Evolutionary conservation across 148 eudicot species (phyloP).

Genomic region (Persicaria maculosa): DNA sequence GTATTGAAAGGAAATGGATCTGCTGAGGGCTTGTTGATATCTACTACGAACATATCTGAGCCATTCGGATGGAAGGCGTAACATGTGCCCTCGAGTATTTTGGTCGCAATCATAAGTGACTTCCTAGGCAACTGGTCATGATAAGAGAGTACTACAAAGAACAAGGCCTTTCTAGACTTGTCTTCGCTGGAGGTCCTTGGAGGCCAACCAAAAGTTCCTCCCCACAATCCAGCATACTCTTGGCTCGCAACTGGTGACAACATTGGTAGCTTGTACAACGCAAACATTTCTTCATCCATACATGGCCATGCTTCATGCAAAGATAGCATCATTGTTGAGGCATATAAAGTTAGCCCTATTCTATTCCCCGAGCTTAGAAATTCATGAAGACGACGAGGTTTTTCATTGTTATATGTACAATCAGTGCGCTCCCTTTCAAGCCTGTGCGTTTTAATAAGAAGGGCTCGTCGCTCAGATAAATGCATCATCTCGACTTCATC

Average conservation of each 20-base stretch:
- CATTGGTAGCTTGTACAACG: constrained; percentile 67
- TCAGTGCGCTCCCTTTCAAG: constrained; percentile 28
- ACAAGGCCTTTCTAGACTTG: constrained; percentile 70
- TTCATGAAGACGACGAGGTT: constrained; percentile 41
- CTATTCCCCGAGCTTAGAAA: constrained; percentile 61
- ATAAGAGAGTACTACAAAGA: constrained; percentile 64
- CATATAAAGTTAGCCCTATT: constrained; percentile 60
- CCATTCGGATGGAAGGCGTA: constrained; percentile 88
- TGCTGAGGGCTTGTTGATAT: constrained; percentile 43
- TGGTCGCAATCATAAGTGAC: constrained; percentile 57
- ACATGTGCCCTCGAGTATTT: constrained; percentile 77
- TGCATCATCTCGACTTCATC: constrained; percentile 33
- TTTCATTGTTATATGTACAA: constrained; percentile 27
- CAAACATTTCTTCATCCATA: constrained; percentile 74
- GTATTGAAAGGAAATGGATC: constrained; percentile 63
- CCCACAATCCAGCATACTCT: constrained; percentile 72
- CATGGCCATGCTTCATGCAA: constrained; percentile 78
- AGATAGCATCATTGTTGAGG: constrained; percentile 54
- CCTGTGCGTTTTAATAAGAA: constrained; percentile 43
- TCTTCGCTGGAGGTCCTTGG: constrained; percentile 66
- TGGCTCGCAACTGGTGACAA: constrained; percentile 35
- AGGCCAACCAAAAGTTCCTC: constrained; percentile 90
- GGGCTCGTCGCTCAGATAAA: constrained; percentile 40
- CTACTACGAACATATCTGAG: constrained; percentile 83
- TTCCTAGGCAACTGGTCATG: constrained; percentile 60